Conservation (phyloP, 2,329 filamentous ascomycete genomes). For the Colletotrichum spinosum region DNA sequence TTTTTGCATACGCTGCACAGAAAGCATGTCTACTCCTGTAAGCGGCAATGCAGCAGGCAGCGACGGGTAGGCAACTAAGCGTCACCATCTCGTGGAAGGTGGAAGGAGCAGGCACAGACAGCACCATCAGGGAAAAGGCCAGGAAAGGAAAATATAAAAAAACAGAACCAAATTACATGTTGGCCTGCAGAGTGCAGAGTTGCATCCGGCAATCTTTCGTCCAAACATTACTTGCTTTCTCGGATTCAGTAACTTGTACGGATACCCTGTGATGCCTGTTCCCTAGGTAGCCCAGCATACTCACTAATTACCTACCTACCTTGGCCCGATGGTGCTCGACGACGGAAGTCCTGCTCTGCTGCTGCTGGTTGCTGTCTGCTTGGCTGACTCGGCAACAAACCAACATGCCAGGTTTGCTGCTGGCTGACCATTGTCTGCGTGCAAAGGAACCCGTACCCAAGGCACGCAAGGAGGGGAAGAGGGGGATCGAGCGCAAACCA, state of each 20-base stretch:
- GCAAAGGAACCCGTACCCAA: no score
- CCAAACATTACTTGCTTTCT: constrained; percentile 13
- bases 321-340: no score
- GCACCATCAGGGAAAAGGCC: no score
- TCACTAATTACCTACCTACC: no score
- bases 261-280: no score
- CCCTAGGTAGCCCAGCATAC: no score
- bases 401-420: background rate
- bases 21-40: no score
- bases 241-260: background rate
- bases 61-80: no score
- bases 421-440: background rate
- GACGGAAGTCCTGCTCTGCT: background rate
- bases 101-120: no score
- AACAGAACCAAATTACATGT: background rate
- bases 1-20: no score
- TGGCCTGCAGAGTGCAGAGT: constrained; percentile 15
- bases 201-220: constrained; percentile 26
- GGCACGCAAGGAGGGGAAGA: background rate
- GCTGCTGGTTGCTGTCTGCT: background rate
- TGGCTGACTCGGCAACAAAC: background rate
- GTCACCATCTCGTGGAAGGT: no score
- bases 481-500: constrained; percentile 15
- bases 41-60: no score
- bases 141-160: background rate